These are phyloP conservation scores for Verticillium isaacii DNA, from an alignment of 2,329 filamentous ascomycete species.

Conservation along the genomic window DNA sequence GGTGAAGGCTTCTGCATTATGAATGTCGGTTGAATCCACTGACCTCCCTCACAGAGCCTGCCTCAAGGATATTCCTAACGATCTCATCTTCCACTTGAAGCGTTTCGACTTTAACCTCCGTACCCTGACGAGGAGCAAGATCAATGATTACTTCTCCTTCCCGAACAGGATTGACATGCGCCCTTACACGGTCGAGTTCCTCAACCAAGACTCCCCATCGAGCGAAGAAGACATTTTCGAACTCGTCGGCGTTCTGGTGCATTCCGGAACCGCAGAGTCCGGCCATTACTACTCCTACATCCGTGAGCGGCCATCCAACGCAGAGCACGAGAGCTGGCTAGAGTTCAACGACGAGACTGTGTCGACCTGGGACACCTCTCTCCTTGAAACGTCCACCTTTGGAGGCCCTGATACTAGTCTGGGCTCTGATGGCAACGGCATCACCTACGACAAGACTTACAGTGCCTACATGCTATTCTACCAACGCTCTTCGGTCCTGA, in stretches of 20 bases:
- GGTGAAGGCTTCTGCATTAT: slow-evolving; percentile 35
- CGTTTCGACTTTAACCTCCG: slow-evolving; percentile 77
- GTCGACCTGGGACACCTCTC: slow-evolving; percentile 65
- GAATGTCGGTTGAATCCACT: neutral
- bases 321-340: slow-evolving; percentile 59
- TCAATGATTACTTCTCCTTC: slow-evolving; percentile 93
- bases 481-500: slow-evolving; percentile 68
- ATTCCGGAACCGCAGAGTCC: slow-evolving; percentile 86
- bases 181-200: slow-evolving; percentile 81
- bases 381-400: slow-evolving; percentile 74
- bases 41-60: slow-evolving; percentile 58
- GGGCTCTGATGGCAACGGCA: slow-evolving; percentile 37
- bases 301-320: slow-evolving; percentile 64
- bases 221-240: slow-evolving; percentile 75
- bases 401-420: slow-evolving; percentile 55
- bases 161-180: slow-evolving; percentile 79
- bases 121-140: slow-evolving; percentile 79
- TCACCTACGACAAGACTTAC: slow-evolving; percentile 62
- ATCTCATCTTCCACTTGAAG: slow-evolving; percentile 93
- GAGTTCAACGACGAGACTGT: slow-evolving; percentile 95
- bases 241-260: slow-evolving; percentile 90
- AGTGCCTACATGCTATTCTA: slow-evolving; percentile 99
- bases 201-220: slow-evolving; percentile 57
- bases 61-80: slow-evolving; percentile 86
- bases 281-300: slow-evolving; percentile 98